Evolutionary conservation across 441 rosid genomes (phyloP).

Genomic region (Erodium chrysanthum): DNA sequence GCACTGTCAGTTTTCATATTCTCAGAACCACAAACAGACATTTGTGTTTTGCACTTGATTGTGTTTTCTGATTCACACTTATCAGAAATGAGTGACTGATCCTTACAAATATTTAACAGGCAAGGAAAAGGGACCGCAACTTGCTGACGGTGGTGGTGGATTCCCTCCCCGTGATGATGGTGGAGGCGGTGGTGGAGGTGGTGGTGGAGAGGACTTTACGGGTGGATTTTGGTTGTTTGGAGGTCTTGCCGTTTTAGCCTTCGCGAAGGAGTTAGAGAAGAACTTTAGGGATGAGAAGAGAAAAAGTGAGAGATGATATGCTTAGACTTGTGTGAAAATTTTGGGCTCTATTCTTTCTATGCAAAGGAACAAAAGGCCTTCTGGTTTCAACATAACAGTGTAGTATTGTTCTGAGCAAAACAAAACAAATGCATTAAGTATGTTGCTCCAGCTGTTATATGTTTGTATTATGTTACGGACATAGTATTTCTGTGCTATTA

Average conservation of each 20-base stretch:
- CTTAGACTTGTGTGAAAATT: neutral
- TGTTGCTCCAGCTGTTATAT: too few species aligned
- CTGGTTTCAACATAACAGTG: too few species aligned
- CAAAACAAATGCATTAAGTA: too few species aligned
- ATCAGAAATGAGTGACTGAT: too few species aligned
- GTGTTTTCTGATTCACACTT: too few species aligned
- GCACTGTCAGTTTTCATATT: too few species aligned
- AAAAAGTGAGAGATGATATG: neutral
- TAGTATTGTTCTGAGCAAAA: too few species aligned
- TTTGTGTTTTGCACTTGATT: too few species aligned
- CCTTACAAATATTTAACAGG: neutral
- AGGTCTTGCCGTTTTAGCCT: neutral
- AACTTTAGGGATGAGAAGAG: neutral
- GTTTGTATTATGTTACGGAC: too few species aligned
- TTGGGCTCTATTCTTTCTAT: neutral
- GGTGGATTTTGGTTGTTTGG: constrained; percentile 4
- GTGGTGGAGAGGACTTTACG: neutral
- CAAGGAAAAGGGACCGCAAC: neutral
- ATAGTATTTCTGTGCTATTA: too few species aligned
- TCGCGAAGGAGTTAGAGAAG: neutral
- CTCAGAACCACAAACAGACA: too few species aligned
- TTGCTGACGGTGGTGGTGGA: neutral
- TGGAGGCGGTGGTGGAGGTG: constrained; percentile 4
- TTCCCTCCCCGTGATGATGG: constrained; percentile 2
- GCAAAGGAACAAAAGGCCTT: neutral